Evolutionary conservation across 495 filamentous ascomycete species (phyloP), one percentile per base, ranked within the genome.

Genomic region (Chaetomidium leptoderma): DNA sequence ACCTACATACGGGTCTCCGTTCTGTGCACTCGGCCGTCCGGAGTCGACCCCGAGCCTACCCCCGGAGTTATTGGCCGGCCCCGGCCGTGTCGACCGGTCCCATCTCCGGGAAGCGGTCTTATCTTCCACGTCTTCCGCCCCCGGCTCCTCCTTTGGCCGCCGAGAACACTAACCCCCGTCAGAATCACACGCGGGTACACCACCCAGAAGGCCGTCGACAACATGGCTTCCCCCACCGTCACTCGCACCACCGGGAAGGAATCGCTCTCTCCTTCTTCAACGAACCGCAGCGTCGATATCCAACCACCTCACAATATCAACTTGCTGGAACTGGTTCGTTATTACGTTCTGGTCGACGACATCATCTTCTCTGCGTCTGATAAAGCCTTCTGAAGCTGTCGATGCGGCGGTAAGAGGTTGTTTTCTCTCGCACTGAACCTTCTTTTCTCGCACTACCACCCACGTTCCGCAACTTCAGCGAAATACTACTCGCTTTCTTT

Each of bases 221-320:
- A 11, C 16, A 61, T 65, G 54, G 47, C 45, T 29, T 63, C 61
- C 1, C 47, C 49, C n/a, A 56, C 55, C 17, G 50, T 53, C 6
- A 60, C 54, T 23, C 36, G 53, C 5, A 17, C 54, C 24, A 58
- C 16, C 43, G 39, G 27, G 17, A 51, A 16, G 9, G 9, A 51
- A 19, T 10, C 21, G 3, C 32, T 26, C 33, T 51, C 48, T 51
- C 37, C 14, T 26, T 37, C 55, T 52, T 53, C 42, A 17, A 19
- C 50, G 9, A 53, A 24, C 47, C 9, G 7, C 6, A 6, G 17
- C 14, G 7, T 21, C 49, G 8, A 53, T 16, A n/a, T 14, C 24
- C 35, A 19, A 39, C 26, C 13, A 23, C 14, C 32, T 24, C 33
- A n/a, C 19, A 27, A 7, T 0, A 1, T 27, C 14, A 27, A 39